A percentile compares a stretch with the other conserved stretches of the same genome.
These are phyloP conservation scores for Suhomyces sp. DNA, from an alignment of 805 yeast genomes.

Conservation along the genomic window DNA sequence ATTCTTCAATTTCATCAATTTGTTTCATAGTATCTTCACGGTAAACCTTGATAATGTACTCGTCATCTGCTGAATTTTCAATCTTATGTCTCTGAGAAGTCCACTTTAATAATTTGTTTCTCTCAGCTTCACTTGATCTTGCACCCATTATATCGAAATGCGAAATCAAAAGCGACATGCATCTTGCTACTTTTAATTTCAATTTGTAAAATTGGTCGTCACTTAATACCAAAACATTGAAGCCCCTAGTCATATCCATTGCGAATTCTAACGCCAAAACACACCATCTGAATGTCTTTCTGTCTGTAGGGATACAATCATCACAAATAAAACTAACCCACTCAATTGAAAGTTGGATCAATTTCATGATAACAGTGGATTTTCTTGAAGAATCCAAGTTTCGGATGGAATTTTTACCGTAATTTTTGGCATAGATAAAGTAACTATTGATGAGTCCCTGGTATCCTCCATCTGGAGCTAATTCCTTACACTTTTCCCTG, in stretches of 20 bases:
- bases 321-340: slow-evolving; percentile 94
- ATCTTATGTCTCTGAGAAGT: slow-evolving; percentile 53
- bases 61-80: slow-evolving; percentile 43
- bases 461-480: slow-evolving; percentile 51
- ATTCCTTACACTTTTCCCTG: slow-evolving; percentile 53
- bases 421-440: slow-evolving; percentile 77
- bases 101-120: slow-evolving; percentile 54
- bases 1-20: slow-evolving; percentile 61
- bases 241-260: slow-evolving; percentile 89
- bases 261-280: slow-evolving; percentile 94
- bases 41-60: slow-evolving; percentile 45
- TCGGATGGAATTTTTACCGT: slow-evolving; percentile 69
- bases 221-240: slow-evolving; percentile 76
- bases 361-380: slow-evolving; percentile 64
- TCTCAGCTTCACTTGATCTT: slow-evolving; percentile 71
- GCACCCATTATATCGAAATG: slow-evolving; percentile 99
- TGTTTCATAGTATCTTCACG: slow-evolving; percentile 68
- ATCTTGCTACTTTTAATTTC: slow-evolving; percentile 84
- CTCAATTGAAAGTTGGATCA: slow-evolving; percentile 74
- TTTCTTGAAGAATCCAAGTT: slow-evolving; percentile 64
- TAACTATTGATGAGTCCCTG: slow-evolving; percentile 76
- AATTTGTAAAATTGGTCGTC: slow-evolving; percentile 72
- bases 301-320: slow-evolving; percentile 90
- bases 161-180: slow-evolving; percentile 89
- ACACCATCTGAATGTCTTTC: slow-evolving; percentile 92